These are phyloP conservation scores for Ploettnerulaceae sp. DNA, from an alignment of 2,329 filamentous ascomycete genomes.

Conservation along the genomic window DNA sequence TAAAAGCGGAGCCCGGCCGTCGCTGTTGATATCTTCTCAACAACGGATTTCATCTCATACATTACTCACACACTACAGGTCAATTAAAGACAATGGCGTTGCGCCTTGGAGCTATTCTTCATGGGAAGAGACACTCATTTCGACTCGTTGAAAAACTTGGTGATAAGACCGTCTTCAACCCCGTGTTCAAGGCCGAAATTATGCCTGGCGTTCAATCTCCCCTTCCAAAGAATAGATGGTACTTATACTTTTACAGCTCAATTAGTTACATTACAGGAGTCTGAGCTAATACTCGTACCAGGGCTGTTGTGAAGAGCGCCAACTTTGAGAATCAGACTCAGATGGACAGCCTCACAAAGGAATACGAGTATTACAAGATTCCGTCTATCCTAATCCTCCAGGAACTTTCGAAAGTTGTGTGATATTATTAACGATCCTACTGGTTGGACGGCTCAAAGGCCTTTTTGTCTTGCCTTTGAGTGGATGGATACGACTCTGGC, in stretches of 20 bases:
- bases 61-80: not conserved
- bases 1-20: too few relatives aligned
- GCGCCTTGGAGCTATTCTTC: not conserved
- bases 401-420: conserved; percentile 1
- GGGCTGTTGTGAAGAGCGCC: not conserved
- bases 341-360: not conserved
- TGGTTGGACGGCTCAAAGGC: not conserved
- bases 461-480: conserved; percentile 2
- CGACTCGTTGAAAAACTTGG: conserved; percentile 1
- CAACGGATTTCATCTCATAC: too few relatives aligned
- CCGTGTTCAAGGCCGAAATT: not conserved
- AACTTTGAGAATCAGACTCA: not conserved
- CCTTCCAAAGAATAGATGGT: conserved; percentile 1
- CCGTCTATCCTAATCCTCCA: not conserved
- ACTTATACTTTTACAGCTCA: not conserved
- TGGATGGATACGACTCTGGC: conserved; percentile 1
- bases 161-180: conserved; percentile 1
- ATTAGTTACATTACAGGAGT: not conserved
- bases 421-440: not conserved
- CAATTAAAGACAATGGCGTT: not conserved
- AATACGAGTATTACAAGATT: not conserved
- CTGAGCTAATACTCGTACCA: not conserved
- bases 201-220: not conserved
- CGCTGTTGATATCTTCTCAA: too few relatives aligned
- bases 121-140: not conserved